Conservation (phyloP, 106 monocot species). For the Dendrobium catenatum region DNA sequence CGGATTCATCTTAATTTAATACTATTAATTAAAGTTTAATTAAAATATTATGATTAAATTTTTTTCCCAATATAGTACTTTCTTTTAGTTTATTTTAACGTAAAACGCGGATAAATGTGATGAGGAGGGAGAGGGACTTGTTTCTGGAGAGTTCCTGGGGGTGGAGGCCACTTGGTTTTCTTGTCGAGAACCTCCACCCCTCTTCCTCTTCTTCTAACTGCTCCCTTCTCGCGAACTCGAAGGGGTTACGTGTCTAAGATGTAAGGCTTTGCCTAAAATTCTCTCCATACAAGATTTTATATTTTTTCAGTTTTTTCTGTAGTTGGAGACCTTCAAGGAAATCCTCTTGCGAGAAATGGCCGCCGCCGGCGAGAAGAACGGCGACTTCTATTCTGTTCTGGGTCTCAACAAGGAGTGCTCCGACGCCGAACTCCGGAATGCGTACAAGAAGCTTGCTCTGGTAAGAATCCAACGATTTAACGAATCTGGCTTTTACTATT, state of each 20-base stretch:
- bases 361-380: slow-evolving; percentile 15
- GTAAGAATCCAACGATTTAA: slow-evolving; percentile 16
- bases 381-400: slow-evolving; percentile 68
- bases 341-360: slow-evolving; percentile 15
- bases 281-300: neutral
- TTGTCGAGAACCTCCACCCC: slow-evolving; percentile 1
- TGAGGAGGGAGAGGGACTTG: neutral
- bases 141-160: slow-evolving; percentile 5
- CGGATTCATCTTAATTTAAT: too few species aligned
- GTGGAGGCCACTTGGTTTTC: neutral
- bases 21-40: too few species aligned
- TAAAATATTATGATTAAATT: too few species aligned
- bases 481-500: too few species aligned
- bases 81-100: too few species aligned
- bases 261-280: neutral
- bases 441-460: slow-evolving; percentile 93
- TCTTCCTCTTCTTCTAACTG: neutral
- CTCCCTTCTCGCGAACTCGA: slow-evolving; percentile 10
- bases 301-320: neutral
- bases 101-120: neutral
- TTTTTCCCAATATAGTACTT: too few species aligned
- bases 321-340: neutral
- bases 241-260: slow-evolving; percentile 9
- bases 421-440: slow-evolving; percentile 51
- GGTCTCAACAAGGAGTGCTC: slow-evolving; percentile 92